Conservation (phyloP, 2,329 filamentous ascomycete genomes). For the Chaetomium strumarium region DNA sequence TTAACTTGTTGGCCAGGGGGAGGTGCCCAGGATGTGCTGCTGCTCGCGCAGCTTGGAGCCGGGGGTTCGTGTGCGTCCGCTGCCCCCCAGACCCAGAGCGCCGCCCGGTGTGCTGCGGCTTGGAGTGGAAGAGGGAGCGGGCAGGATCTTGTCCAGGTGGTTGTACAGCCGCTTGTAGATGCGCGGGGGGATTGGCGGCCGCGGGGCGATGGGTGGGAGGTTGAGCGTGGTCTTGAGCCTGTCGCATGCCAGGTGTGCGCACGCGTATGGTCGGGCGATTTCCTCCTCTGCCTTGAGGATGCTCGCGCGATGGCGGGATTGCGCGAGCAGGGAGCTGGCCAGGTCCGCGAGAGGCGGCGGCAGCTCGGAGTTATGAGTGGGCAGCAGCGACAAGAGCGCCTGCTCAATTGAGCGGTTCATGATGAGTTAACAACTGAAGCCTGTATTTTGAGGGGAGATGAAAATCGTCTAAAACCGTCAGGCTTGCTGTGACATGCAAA, state of each 20-base stretch:
- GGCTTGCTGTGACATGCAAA: no score
- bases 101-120: conserved; percentile 17
- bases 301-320: conserved; percentile 71
- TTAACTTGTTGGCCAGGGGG: conserved; percentile 19
- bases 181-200: conserved; percentile 70
- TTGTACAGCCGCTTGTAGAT: conserved; percentile 79
- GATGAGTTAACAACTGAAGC: not conserved
- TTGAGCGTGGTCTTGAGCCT: conserved; percentile 70
- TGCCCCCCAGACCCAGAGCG: conserved; percentile 20
- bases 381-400: conserved; percentile 66
- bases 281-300: conserved; percentile 81
- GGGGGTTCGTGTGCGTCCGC: conserved; percentile 29
- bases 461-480: no score
- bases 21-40: conserved; percentile 8
- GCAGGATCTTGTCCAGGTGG: conserved; percentile 70
- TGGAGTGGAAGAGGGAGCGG: conserved; percentile 34
- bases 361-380: conserved; percentile 61
- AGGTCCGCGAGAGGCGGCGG: conserved; percentile 66
- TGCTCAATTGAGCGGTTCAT: conserved; percentile 76
- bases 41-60: conserved; percentile 30
- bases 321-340: conserved; percentile 67
- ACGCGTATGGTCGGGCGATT: conserved; percentile 76
- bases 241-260: conserved; percentile 84
- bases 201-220: conserved; percentile 68
- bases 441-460: no score